Evolutionary conservation across 2,329 filamentous ascomycete species (phyloP).

Genomic region (Metarhizium robertsii): DNA sequence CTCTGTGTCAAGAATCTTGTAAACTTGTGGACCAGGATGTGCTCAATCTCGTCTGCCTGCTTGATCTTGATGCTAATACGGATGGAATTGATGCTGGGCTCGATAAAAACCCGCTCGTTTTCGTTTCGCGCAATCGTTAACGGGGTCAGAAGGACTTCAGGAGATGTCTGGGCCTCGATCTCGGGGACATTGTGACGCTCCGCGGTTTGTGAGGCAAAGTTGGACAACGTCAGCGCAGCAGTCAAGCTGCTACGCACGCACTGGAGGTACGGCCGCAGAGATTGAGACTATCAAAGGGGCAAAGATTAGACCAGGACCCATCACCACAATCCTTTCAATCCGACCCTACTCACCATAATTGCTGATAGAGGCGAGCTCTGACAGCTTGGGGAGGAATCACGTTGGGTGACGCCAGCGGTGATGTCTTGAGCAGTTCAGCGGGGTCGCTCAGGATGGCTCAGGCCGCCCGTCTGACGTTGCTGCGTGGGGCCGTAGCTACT

Average conservation of each 20-base stretch:
- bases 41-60: conserved; percentile 97
- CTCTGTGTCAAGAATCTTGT: conserved; percentile 92
- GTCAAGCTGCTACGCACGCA: conserved; percentile 92
- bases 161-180: conserved; percentile 85
- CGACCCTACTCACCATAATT: not conserved
- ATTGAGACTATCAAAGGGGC: conserved; percentile 63
- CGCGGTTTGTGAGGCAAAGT: conserved; percentile 94
- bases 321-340: not conserved
- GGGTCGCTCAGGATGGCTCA: conserved; percentile 13
- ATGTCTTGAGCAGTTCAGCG: conserved; percentile 10
- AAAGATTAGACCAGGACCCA: not conserved
- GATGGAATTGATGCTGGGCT: conserved; percentile 94
- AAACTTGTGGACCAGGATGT: conserved; percentile 97
- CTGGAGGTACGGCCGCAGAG: conserved; percentile 89
- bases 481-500: conserved; percentile 16
- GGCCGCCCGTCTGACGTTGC: conserved; percentile 21
- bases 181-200: conserved; percentile 98
- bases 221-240: conserved; percentile 76
- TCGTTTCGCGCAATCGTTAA: conserved; percentile 89
- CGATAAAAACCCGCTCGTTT: conserved; percentile 92
- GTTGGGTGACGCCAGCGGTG: conserved; percentile 7
- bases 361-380: conserved; percentile 1
- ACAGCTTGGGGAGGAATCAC: not conserved
- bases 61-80: conserved; percentile 98
- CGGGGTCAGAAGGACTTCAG: conserved; percentile 88